Base-by-base conservation (phyloP, 495 filamentous ascomycete species). In the Tuber aestivum region DNA sequence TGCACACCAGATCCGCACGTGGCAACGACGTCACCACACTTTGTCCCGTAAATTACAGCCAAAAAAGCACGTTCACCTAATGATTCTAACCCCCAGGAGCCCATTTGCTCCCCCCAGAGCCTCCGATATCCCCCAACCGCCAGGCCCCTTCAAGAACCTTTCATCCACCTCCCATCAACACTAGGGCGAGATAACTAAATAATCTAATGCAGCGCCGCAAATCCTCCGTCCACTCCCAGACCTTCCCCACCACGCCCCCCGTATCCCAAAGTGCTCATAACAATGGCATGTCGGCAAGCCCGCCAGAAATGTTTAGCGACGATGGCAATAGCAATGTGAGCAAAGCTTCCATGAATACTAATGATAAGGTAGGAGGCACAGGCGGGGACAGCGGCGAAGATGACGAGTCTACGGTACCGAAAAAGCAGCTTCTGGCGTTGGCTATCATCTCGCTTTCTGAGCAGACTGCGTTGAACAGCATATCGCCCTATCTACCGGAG, bases 401-500 rank as follows among this genome's bases (percentile, higher is more conserved):
- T 72, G 75, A 79, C 75, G 83, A 87, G 42, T 92, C 93, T 0
- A 93, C 94, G 0, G 85, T 97, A 38, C 95, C 95, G 1, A 91
- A 88, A 79, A 91, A 86, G 81, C 96, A 98, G 84, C 90, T 99
- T 72, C 87, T 88, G 8, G 89, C 97, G 2, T 86, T 99, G 40
- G 95, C 94, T 3, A 84, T 98, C 78, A 92, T 99, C 70, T 93
- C 94, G 5, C 87, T 99, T 32, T 91, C 92, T 44, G 95, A 99
- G 79, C 95, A 99, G 85, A 97, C 96, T 0, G 95, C 95, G 1
- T 88, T 99, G 80, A 98, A 99, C 82, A 95, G 92, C 21, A 97
- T 99, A 76, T 92, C 91, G n/a, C 95, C 95, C 0, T 99, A 99
- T 84, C 89, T 99, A 0, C 95, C 95, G 0, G 89, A 93, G 74